phyloP scores from a whole-genome alignment of 2,329 filamentous ascomycete genomes.

The Penicillium sp. region DNA sequence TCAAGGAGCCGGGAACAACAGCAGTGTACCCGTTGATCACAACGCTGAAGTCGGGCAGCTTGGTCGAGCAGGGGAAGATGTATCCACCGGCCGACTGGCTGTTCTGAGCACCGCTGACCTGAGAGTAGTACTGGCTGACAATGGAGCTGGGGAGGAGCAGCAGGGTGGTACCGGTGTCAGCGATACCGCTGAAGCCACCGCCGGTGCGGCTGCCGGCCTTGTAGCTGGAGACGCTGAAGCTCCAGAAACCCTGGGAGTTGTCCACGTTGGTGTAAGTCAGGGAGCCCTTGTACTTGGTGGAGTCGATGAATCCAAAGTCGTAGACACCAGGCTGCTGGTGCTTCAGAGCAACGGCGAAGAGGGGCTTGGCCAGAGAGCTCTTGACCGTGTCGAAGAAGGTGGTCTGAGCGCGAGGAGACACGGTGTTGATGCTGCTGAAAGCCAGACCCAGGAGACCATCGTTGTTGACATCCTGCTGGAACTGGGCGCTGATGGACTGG shows the following conservation, averaged over 20 bases:
- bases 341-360: constrained; percentile 52
- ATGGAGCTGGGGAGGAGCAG: constrained; percentile 51
- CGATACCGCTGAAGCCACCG: constrained; percentile 49
- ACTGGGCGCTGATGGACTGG: constrained; percentile 4
- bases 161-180: constrained; percentile 63
- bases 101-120: constrained; percentile 49
- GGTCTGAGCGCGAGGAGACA: constrained; percentile 32
- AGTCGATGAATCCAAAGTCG: constrained; percentile 55
- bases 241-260: constrained; percentile 57
- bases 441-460: constrained; percentile 9
- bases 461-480: constrained; percentile 6
- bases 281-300: constrained; percentile 50
- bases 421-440: constrained; percentile 11
- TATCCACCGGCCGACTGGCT: constrained; percentile 48
- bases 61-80: constrained; percentile 46
- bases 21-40: constrained; percentile 45
- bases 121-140: constrained; percentile 54
- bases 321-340: constrained; percentile 46
- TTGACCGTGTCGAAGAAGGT: constrained; percentile 58
- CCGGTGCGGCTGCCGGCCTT: constrained; percentile 43
- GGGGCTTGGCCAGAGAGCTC: constrained; percentile 40
- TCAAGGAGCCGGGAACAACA: constrained; percentile 48
- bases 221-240: constrained; percentile 53
- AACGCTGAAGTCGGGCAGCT: constrained; percentile 48
- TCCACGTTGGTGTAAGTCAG: constrained; percentile 54